A percentile compares a stretch with the other conserved stretches of the same genome.
Conservation (phyloP, 306 rosid genomes). For the Cucumis cinereus region DNA sequence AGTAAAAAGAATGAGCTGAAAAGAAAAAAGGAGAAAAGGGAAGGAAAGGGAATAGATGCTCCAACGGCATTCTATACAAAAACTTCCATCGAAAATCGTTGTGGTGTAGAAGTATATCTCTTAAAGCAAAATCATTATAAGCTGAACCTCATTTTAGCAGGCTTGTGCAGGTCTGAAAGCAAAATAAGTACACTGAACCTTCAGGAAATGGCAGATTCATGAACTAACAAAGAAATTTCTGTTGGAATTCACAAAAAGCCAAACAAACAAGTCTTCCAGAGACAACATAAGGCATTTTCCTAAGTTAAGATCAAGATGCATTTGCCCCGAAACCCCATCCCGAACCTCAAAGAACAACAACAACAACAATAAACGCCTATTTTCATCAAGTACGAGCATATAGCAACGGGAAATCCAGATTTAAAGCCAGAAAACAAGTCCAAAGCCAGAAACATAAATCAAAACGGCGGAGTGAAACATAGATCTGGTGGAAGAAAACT, state of each 20-base stretch:
- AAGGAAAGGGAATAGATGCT: neutral
- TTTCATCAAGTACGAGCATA: neutral
- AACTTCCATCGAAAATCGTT: neutral
- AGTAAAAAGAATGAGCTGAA: neutral
- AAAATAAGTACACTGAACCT: neutral
- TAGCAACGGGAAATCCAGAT: neutral
- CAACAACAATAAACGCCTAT: neutral
- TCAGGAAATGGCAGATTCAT: neutral
- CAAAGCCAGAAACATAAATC: neutral
- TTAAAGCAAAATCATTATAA: neutral
- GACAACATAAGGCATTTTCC: neutral
- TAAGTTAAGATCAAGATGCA: neutral
- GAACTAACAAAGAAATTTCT: neutral
- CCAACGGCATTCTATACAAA: neutral
- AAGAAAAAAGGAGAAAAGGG: neutral
- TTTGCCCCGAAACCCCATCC: neutral
- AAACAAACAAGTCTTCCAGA: neutral
- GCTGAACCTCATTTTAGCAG: neutral
- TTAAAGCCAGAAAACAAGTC: neutral
- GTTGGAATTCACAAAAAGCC: neutral
- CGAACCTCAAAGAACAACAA: neutral
- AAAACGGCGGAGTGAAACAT: neutral
- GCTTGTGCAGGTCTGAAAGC: neutral
- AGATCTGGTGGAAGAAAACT: constrained; percentile 3
- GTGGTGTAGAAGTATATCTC: neutral